Conservation (phyloP, 176 grass and related monocot species). For the Cenchrus fungigraminus region DNA sequence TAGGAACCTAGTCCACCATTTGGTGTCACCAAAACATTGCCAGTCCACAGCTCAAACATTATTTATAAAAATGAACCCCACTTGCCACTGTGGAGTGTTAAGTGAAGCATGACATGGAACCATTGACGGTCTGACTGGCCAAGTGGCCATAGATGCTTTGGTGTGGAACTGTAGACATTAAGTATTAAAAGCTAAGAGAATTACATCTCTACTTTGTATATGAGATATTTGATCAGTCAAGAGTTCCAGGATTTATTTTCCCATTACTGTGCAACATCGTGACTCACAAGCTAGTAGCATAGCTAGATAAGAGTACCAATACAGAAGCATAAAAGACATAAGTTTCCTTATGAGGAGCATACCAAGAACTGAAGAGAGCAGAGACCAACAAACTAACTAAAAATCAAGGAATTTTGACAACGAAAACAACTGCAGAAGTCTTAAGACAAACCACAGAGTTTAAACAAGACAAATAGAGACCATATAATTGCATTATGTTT, state of each 20-base stretch:
- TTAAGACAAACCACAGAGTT: not conserved
- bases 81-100: not conserved
- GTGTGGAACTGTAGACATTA: not conserved
- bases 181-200: not conserved
- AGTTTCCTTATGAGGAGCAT: not conserved
- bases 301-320: not conserved
- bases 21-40: not conserved
- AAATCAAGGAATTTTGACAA: conserved; percentile 5
- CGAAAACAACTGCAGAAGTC: not conserved
- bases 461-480: not conserved
- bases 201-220: not conserved
- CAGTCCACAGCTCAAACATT: not conserved
- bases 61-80: not conserved
- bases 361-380: not conserved
- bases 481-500: not conserved
- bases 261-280: not conserved
- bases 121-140: not conserved
- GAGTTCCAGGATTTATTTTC: not conserved
- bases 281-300: not conserved
- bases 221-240: not conserved
- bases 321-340: not conserved
- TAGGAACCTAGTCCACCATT: not conserved
- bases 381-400: not conserved
- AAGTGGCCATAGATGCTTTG: not conserved
- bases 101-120: not conserved